A percentile compares a stretch with the other conserved stretches of the same genome.
phyloP scores from a whole-genome alignment of 2,329 filamentous ascomycete species.

The Nemania sp. region DNA sequence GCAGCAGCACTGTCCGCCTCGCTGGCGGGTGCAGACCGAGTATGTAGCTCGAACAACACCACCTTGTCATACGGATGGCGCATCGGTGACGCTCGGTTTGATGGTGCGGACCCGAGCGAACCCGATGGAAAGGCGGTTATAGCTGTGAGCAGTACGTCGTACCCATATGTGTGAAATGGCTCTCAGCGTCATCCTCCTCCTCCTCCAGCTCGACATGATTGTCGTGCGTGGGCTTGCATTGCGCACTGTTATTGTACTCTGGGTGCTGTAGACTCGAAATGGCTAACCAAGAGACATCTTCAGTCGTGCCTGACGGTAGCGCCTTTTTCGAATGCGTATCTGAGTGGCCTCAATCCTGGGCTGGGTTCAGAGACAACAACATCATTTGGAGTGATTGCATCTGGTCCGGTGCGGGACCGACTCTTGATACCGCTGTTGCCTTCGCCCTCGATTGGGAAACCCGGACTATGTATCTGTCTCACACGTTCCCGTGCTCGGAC shows the following conservation, averaged over 20 bases:
- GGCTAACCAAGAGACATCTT: background rate
- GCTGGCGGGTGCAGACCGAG: slow-evolving; percentile 31
- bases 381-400: slow-evolving; percentile 45
- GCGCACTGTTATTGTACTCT: too few species aligned
- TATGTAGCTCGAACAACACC: slow-evolving; percentile 28
- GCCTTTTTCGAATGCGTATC: slow-evolving; percentile 43
- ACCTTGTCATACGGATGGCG: slow-evolving; percentile 33
- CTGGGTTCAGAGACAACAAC: slow-evolving; percentile 35
- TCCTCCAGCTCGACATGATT: too few species aligned
- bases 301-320: slow-evolving; percentile 29
- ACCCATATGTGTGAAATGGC: slow-evolving; percentile 23
- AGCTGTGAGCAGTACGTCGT: slow-evolving; percentile 19
- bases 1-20: background rate
- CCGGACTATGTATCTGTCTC: slow-evolving; percentile 39
- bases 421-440: slow-evolving; percentile 38
- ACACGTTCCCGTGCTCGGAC: slow-evolving; percentile 42
- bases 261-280: background rate
- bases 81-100: slow-evolving; percentile 38
- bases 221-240: background rate
- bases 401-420: slow-evolving; percentile 40
- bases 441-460: slow-evolving; percentile 43
- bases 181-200: background rate
- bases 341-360: slow-evolving; percentile 42
- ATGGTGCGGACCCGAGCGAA: slow-evolving; percentile 32
- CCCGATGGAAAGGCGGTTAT: slow-evolving; percentile 15